Conservation (phyloP, 768 basidiomycete genomes). For the Amanita thiersii region DNA sequence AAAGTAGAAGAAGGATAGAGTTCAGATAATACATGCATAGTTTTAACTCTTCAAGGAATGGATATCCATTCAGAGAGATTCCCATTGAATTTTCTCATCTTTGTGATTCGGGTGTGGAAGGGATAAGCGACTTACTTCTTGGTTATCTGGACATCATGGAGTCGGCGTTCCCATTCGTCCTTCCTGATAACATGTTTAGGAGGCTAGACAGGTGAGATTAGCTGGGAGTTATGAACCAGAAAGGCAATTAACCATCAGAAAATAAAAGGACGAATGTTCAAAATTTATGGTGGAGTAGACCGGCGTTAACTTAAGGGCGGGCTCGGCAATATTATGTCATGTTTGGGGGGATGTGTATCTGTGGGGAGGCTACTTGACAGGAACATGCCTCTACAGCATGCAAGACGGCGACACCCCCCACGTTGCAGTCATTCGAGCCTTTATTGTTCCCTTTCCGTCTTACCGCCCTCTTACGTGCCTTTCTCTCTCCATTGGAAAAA, state of each 20-base stretch:
- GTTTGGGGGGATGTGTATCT: too few relatives aligned
- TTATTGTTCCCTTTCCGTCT: too few relatives aligned
- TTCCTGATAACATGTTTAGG: conserved; percentile 57
- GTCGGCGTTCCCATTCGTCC: conserved; percentile 80
- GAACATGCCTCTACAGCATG: too few relatives aligned
- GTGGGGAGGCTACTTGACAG: too few relatives aligned
- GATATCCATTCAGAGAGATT: conserved; percentile 95
- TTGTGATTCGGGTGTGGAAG: conserved; percentile 16
- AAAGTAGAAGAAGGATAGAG: conserved; percentile 16
- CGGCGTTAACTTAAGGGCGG: conserved; percentile 25
- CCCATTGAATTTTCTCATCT: conserved; percentile 84
- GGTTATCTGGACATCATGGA: conserved; percentile 75
- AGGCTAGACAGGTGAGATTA: conserved; percentile 20
- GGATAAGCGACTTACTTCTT: conserved; percentile 80
- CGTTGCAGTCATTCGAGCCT: too few relatives aligned
- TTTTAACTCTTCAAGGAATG: conserved; percentile 55
- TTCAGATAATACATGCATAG: conserved; percentile 88
- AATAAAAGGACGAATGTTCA: conserved; percentile 12
- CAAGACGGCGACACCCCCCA: too few relatives aligned
- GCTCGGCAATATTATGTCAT: too few relatives aligned
- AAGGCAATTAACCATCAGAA: conserved; percentile 27
- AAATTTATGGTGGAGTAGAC: conserved; percentile 20
- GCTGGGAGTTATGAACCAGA: conserved; percentile 7
- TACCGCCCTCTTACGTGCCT: too few relatives aligned
- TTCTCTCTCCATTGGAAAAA: too few relatives aligned